A percentile compares a stretch with the other conserved stretches of the same genome.
Evolutionary conservation across 2,329 filamentous ascomycete genomes (phyloP).

Genomic region (Botrytis squamosa): DNA sequence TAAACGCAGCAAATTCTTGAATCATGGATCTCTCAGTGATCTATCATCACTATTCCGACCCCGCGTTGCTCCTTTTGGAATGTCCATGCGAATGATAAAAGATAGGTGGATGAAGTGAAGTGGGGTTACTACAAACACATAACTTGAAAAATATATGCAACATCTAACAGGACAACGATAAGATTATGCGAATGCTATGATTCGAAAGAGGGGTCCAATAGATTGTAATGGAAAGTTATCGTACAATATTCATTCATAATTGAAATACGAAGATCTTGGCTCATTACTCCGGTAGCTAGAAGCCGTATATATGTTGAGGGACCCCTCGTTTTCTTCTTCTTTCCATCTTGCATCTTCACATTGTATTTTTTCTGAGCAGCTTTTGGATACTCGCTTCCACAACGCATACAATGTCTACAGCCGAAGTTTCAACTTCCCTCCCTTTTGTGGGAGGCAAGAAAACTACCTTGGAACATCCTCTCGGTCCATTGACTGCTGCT

Average conservation of each 20-base stretch:
- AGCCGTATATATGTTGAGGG: slow-evolving; percentile 10
- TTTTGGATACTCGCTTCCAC: neutral
- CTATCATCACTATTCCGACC: neutral
- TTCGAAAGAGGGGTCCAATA: neutral
- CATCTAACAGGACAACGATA: slow-evolving; percentile 7
- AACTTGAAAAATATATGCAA: slow-evolving; percentile 1
- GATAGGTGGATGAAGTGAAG: slow-evolving; percentile 21
- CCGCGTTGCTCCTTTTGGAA: slow-evolving; percentile 30
- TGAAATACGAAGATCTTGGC: neutral
- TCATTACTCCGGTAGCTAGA: neutral
- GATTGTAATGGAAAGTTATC: slow-evolving; percentile 6
- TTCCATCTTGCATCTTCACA: neutral
- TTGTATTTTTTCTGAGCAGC: neutral
- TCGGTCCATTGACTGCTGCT: slow-evolving; percentile 56
- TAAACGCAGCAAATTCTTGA: neutral
- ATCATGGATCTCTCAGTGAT: neutral
- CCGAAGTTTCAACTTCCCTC: slow-evolving; percentile 32
- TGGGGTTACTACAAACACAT: slow-evolving; percentile 19
- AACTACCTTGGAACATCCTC: slow-evolving; percentile 47
- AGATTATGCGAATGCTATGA: neutral
- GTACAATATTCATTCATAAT: neutral
- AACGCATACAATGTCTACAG: slow-evolving; percentile 12
- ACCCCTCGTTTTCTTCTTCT: too few species aligned
- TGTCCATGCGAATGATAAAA: slow-evolving; percentile 26
- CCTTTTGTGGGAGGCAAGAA: slow-evolving; percentile 33